Conservation (phyloP, 192 early-diverging fungal genomes). For the Endogone sp. region DNA sequence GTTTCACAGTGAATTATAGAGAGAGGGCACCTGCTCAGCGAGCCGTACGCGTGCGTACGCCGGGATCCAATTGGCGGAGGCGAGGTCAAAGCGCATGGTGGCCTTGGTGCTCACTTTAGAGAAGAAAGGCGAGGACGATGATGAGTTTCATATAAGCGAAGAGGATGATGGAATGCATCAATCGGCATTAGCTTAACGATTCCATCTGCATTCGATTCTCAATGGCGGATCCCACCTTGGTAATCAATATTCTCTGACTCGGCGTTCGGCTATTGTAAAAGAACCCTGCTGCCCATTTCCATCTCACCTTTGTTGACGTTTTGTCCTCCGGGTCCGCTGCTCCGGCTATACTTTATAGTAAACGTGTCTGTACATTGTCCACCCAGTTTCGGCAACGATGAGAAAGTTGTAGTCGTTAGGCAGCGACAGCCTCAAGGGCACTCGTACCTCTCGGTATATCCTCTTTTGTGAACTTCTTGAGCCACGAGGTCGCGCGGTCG, state of each 20-base stretch:
- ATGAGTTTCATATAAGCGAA: not conserved
- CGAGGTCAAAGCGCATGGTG: conserved; percentile 68
- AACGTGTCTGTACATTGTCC: conserved; percentile 49
- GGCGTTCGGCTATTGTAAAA: too few relatives aligned
- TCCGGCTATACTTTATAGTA: conserved; percentile 57
- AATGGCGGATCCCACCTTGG: not conserved
- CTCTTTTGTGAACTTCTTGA: not conserved
- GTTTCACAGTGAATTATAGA: too few relatives aligned
- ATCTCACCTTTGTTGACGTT: conserved; percentile 86
- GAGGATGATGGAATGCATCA: too few relatives aligned
- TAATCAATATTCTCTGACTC: too few relatives aligned
- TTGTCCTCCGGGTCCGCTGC: conserved; percentile 86
- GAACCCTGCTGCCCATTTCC: not conserved
- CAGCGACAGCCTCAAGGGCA: not conserved
- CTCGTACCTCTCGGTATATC: not conserved
- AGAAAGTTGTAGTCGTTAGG: not conserved
- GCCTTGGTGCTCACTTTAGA: conserved; percentile 78
- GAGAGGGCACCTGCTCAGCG: conserved; percentile 34
- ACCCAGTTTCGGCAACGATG: too few relatives aligned
- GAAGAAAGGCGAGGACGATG: not conserved
- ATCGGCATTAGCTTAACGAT: too few relatives aligned
- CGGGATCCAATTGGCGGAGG: conserved; percentile 70
- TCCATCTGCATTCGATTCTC: not conserved
- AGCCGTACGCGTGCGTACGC: conserved; percentile 61
- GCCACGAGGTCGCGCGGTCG: not conserved